phyloP scores from a whole-genome alignment of 148 eudicot genomes.

The Cornus florida region DNA sequence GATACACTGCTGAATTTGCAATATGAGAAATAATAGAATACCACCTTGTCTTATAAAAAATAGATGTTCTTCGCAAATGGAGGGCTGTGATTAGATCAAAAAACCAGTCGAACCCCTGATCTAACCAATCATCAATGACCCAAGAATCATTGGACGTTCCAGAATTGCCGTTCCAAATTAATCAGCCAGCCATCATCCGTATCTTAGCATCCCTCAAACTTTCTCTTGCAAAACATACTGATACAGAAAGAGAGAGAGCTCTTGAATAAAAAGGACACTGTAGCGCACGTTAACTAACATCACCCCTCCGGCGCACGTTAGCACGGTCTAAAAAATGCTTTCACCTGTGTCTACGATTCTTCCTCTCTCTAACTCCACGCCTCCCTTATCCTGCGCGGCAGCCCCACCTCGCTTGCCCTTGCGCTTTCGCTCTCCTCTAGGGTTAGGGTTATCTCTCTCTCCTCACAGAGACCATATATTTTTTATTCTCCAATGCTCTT shows the following conservation, averaged over 20 bases:
- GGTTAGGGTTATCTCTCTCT: constrained; percentile 37
- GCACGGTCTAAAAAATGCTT: constrained; percentile 29
- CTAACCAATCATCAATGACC: too few species aligned
- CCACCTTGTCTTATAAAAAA: too few species aligned
- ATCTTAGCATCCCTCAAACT: too few species aligned
- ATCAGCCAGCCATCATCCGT: too few species aligned
- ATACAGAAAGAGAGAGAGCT: constrained; percentile 10
- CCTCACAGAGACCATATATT: background rate
- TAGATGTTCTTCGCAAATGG: too few species aligned
- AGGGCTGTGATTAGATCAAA: too few species aligned
- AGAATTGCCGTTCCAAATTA: too few species aligned
- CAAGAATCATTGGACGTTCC: too few species aligned
- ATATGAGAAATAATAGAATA: too few species aligned
- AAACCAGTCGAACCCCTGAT: too few species aligned
- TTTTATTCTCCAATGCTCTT: constrained; percentile 21
- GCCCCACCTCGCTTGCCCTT: constrained; percentile 14
- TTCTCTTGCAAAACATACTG: background rate
- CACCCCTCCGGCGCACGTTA: constrained; percentile 31
- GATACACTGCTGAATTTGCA: too few species aligned
- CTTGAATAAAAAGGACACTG: background rate
- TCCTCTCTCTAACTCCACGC: constrained; percentile 30
- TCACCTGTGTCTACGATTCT: constrained; percentile 37
- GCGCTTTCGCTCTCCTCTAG: constrained; percentile 38
- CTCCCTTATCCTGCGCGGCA: constrained; percentile 47
- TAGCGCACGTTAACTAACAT: constrained; percentile 34